phyloP scores from a whole-genome alignment of 2,329 filamentous ascomycete genomes.

The Cucurbitaria berberidis region DNA sequence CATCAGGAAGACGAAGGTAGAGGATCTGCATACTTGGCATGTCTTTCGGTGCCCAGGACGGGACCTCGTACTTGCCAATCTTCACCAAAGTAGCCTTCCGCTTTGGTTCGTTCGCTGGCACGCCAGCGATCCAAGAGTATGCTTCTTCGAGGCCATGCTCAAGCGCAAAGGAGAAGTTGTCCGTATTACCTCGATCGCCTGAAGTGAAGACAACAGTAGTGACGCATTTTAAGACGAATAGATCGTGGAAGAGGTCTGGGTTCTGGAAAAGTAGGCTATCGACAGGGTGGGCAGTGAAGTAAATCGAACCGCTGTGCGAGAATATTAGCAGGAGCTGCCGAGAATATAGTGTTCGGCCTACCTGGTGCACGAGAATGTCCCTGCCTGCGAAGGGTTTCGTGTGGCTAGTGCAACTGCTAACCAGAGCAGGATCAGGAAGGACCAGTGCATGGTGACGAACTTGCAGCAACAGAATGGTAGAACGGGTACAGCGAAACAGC shows the following conservation, averaged over 20 bases:
- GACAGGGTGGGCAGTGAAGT: conserved; percentile 36
- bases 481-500: not conserved
- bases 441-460: not conserved
- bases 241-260: conserved; percentile 36
- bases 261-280: conserved; percentile 38
- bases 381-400: not conserved
- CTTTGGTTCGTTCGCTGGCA: conserved; percentile 3
- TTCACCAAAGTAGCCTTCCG: conserved; percentile 12
- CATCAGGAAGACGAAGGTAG: conserved; percentile 36
- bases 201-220: conserved; percentile 35
- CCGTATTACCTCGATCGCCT: conserved; percentile 25
- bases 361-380: conserved; percentile 17
- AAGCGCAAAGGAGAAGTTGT: conserved; percentile 18
- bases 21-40: conserved; percentile 29
- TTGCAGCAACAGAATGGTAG: not conserved
- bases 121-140: conserved; percentile 27
- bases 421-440: not conserved
- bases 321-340: not conserved
- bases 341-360: not conserved
- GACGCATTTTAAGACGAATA: conserved; percentile 35
- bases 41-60: conserved; percentile 13
- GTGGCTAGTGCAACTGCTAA: not conserved
- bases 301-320: conserved; percentile 29
- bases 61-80: conserved; percentile 14
- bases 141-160: conserved; percentile 34